These are phyloP conservation scores for Allantophomopsis cytisporea DNA, from an alignment of 2,329 filamentous ascomycete genomes.

Conservation along the genomic window DNA sequence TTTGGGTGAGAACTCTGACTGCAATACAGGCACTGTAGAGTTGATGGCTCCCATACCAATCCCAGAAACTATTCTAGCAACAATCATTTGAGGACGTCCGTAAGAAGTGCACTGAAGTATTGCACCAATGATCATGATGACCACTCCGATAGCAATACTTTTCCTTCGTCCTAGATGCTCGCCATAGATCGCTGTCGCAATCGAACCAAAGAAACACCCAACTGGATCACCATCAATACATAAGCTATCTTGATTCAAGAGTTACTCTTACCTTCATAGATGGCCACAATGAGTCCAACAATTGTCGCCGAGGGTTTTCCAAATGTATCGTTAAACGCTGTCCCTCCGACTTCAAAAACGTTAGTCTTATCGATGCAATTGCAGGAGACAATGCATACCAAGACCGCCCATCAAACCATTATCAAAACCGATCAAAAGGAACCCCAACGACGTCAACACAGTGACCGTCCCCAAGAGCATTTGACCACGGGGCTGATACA, in stretches of 20 bases:
- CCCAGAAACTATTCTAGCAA: constrained; percentile 31
- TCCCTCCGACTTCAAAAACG: not conserved
- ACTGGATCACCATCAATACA: constrained; percentile 19
- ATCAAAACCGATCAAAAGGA: constrained; percentile 32
- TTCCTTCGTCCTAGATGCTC: constrained; percentile 37
- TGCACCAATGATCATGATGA: constrained; percentile 43
- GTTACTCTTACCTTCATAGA: constrained; percentile 27
- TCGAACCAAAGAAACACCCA: constrained; percentile 33
- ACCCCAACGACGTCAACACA: constrained; percentile 28
- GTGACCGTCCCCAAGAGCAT: constrained; percentile 27
- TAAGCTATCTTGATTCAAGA: too few species aligned
- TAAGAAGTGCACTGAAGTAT: constrained; percentile 23
- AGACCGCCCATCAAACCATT: constrained; percentile 29
- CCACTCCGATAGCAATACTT: constrained; percentile 39
- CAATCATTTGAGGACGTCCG: constrained; percentile 35
- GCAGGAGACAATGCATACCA: constrained; percentile 7
- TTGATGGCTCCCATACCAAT: constrained; percentile 31
- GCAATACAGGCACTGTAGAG: constrained; percentile 39
- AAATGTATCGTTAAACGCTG: constrained; percentile 26
- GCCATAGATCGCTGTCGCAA: constrained; percentile 32
- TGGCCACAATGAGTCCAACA: constrained; percentile 31
- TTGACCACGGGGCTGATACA: constrained; percentile 14
- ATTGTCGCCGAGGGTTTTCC: constrained; percentile 23
- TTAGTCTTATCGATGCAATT: constrained; percentile 18
- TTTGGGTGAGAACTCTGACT: constrained; percentile 29